Evolutionary conservation across 345 rosid species (phyloP), one percentile per base, ranked within the genome.

Genomic region (Carallia pectinifolia): DNA sequence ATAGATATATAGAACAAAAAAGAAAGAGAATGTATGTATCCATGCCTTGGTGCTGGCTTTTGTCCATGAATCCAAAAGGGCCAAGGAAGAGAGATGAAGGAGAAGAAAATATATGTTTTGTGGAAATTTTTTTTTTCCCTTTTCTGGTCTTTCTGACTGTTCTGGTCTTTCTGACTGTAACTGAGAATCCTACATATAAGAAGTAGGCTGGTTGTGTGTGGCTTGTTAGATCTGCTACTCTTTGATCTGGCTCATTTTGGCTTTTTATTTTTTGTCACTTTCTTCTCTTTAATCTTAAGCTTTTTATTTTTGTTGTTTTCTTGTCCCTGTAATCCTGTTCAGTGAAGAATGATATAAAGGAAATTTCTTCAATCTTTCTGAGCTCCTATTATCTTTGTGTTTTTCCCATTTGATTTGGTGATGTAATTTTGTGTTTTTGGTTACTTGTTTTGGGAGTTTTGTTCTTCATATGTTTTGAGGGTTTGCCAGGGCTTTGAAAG

Each of bases 41-140:
- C 30, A 67, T 55, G 64, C 55, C 7, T 59, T 60, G 47, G 18
- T 47, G 56, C 33, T 47, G 58, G 58, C 60, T 34, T 69, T 61
- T 50, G 36, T 33, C 48, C 27, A 44, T 19, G 29, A 30, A 36
- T 17, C 27, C 6, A 19, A 39, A 38, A 6, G 5, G 39, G 56
- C 0, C 18, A 13, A 53, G 17, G 54, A n/a, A 62, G n/a, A 19
- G 27, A 34, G 7, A 10, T 6, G 70, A 18, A 67, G 66, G 6
- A 52, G 60, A 34, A 53, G 9, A 61, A 61, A 38, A 30, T 23
- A 63, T 38, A 58, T 23, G 23, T 68, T 68, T 69, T 69, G 72
- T 8, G 65, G 58, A 16, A 18, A 6, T 40, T 23, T 23, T 23
- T 1, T 1, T 39, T 30, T 30, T 58, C 19, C 0, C 39, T 4